Base-by-base conservation (phyloP, 768 basidiomycete genomes). In the Boletus reticulatus region DNA sequence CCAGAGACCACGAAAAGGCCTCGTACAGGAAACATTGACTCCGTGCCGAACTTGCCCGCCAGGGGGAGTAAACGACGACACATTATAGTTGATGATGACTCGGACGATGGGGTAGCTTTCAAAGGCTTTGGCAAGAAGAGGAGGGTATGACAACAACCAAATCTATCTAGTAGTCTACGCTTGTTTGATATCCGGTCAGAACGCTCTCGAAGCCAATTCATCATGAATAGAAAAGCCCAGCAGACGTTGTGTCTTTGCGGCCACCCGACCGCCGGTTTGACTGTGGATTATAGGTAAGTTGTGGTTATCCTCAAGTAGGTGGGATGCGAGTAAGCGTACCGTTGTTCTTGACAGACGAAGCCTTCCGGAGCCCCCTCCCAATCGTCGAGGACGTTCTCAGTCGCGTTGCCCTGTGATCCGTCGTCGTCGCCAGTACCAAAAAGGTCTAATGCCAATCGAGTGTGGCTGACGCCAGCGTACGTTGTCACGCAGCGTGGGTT, bases 401-500 rank as follows among this genome's bases (percentile, higher is more conserved):
- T 71, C 4, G 60, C 45, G 19, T 71, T 71, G 44, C 80, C 80
- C 27, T 77, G 73, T 16, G 74, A 60, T 41, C 77, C 79, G 46
- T 91, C 86, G 22, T 85, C 85, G n/a, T 84, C 82, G 39, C 83
- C 80, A 11, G 77, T 74, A 0, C 95, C 96, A 64, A 98, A 98
- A 62, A 99, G 73, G 72, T 98, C 95, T 43, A 92, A 72, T n/a
- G 96, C 95, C 36, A 99, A 81, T 71, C 94, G 92, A 20, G 95
- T 93, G 72, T 99, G 96, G 59, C 88, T 92, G 5, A 98, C 96
- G 4, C 96, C 97, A 0, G 96, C 96, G 68, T 99, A 99, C 20
- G 96, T 98, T 36, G 96, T 98, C 50, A 96, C 91, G 70, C 95
- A 98, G 16, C 95, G 84, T 6, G 96, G 96, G 67, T 98, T 98